A percentile compares a stretch with the other conserved stretches of the same genome.
Evolutionary conservation across 2,329 filamentous ascomycete species (phyloP).

Genomic region (Talaromyces sp.): DNA sequence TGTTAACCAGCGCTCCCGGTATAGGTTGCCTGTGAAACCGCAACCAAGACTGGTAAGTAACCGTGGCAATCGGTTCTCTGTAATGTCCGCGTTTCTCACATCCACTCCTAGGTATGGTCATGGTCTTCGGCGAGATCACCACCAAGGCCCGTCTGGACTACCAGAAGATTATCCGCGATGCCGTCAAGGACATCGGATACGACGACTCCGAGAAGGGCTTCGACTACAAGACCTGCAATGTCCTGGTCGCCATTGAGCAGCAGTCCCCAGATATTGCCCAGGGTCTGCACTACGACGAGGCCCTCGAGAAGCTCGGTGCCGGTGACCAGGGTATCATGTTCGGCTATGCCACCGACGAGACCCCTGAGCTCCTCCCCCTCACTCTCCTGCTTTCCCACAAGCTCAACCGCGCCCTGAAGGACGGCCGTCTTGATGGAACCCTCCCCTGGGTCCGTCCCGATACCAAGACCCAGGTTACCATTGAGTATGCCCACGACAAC

Average conservation of each 20-base stretch:
- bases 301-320: conserved; percentile 93
- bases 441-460: conserved; percentile 95
- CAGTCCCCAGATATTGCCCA: conserved; percentile 98
- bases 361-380: conserved; percentile 91
- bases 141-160: conserved; percentile 95
- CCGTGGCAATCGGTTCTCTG: conserved; percentile 7
- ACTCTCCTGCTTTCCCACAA: conserved; percentile 93
- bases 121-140: conserved; percentile 98
- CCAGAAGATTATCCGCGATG: conserved; percentile 90
- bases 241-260: conserved; percentile 98
- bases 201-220: conserved; percentile 96
- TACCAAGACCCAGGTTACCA: conserved; percentile 99
- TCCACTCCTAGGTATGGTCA: conserved; percentile 67
- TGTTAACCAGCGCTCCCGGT: background rate
- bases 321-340: conserved; percentile 99
- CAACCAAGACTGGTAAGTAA: conserved; percentile 86
- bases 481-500: conserved; percentile 96
- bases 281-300: conserved; percentile 97
- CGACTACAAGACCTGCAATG: conserved; percentile 99
- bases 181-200: conserved; percentile 98
- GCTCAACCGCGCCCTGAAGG: conserved; percentile 92
- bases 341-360: conserved; percentile 99
- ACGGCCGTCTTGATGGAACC: conserved; percentile 78
- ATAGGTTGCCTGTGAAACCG: conserved; percentile 89
- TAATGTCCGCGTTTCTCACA: background rate